Conservation (phyloP, 805 yeast genomes). For the Komagataella mondaviorum region DNA sequence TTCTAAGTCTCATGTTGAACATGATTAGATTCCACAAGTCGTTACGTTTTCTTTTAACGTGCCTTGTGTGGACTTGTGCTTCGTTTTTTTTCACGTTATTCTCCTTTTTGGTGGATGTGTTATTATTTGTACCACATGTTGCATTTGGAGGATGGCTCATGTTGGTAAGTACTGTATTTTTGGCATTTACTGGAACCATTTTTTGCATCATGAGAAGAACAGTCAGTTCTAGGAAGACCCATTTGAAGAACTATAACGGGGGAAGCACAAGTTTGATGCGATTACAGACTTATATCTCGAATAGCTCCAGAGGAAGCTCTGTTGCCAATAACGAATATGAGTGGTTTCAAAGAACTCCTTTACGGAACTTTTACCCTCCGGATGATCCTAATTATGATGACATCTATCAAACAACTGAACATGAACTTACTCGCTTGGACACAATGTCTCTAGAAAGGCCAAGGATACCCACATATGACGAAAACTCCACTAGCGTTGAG, state of each 20-base stretch:
- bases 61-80: constrained; percentile 49
- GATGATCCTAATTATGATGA: not conserved
- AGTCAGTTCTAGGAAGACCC: constrained; percentile 29
- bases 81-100: constrained; percentile 58
- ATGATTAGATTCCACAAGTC: constrained; percentile 18
- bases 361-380: not conserved
- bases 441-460: not conserved
- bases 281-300: not conserved
- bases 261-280: not conserved
- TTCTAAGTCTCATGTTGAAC: constrained; percentile 25
- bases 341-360: not conserved
- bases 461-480: not conserved
- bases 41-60: constrained; percentile 29
- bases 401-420: not conserved
- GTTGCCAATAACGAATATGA: not conserved
- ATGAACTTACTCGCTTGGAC: not conserved
- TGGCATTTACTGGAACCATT: constrained; percentile 50
- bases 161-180: constrained; percentile 50
- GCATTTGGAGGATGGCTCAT: constrained; percentile 82
- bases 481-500: not conserved
- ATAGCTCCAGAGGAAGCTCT: not conserved
- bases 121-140: constrained; percentile 63
- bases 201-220: constrained; percentile 65
- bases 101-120: constrained; percentile 70
- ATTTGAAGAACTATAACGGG: not conserved